Base-by-base conservation (phyloP, 306 rosid species). In the Gillenia trifoliata region DNA sequence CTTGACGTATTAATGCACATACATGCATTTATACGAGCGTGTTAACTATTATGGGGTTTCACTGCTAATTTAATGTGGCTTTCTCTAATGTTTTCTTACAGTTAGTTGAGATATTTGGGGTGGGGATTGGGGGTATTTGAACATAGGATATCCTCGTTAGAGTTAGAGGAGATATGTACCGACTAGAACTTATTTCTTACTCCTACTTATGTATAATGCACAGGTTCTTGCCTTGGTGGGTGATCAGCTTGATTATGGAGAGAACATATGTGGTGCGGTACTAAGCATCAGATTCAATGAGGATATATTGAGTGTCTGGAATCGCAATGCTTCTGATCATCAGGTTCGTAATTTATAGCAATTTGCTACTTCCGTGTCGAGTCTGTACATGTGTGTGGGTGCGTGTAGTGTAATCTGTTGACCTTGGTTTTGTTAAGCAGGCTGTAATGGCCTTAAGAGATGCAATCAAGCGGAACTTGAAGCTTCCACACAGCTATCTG, bases 161-260 rank as follows among this genome's bases (percentile, higher is more conserved):
- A 57, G 20, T 8, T 57, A 11, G 26, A 57, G 7, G 56, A 19
- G 49, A 23, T 25, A 28, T 17, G 26, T 16, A 40, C 1, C 52
- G 0, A 0, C 20, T 45, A 45, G 52, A 15, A 45, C 52, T 45
- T 45, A 34, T 64, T 49, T 57, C 72, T 45, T 11, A 16, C 72
- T 31, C 38, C 22, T 77, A 78, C 70, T 60, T 75, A 47, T 38
- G 49, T 62, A 11, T 68, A 15, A 47, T 16, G 52, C 20, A 76
- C 82, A 93, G 97, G 96, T 89, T 73, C 97, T 93, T 73, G 98
- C 97, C 41, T 82, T 93, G 71, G 91, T 91, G 68, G 97, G 97
- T 64, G 94, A 93, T 75, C 98, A 93, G 77, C 88, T 93, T 79
- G 98, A 89, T 64, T 90, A 79, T 60, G 94, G 98, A 72, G 94